Evolutionary conservation across 2,329 filamentous ascomycete genomes (phyloP).

Genomic region (Claviceps quebecensis): DNA sequence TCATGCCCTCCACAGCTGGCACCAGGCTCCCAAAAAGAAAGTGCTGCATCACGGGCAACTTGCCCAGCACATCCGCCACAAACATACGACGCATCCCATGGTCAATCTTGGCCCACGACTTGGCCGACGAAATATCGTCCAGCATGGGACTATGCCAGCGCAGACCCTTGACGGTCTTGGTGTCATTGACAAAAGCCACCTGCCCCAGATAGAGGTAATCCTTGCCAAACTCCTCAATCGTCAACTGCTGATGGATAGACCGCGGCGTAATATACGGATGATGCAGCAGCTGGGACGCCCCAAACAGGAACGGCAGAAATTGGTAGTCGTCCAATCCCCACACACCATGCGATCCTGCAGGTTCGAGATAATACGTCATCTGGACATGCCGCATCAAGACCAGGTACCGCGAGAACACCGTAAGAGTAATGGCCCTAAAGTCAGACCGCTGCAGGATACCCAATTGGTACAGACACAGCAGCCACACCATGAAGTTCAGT

Average conservation of each 20-base stretch:
- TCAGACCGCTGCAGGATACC: conserved; percentile 47
- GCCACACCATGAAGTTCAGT: conserved; percentile 92
- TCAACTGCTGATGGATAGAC: conserved; percentile 75
- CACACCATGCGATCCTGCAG: conserved; percentile 90
- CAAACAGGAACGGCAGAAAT: conserved; percentile 90
- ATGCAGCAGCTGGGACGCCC: conserved; percentile 74
- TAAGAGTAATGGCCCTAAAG: conserved; percentile 61
- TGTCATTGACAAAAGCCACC: conserved; percentile 85
- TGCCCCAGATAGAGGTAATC: conserved; percentile 89
- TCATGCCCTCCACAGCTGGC: conserved; percentile 72
- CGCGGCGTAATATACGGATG: conserved; percentile 69
- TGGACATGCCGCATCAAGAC: conserved; percentile 77
- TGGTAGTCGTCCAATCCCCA: conserved; percentile 98
- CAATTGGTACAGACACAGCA: conserved; percentile 83
- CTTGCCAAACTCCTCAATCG: conserved; percentile 69
- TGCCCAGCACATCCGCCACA: conserved; percentile 77
- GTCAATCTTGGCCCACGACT: conserved; percentile 85
- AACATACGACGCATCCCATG: conserved; percentile 97
- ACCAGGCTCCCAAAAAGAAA: conserved; percentile 85
- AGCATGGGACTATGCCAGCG: conserved; percentile 98
- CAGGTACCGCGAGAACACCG: conserved; percentile 73
- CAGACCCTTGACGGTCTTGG: conserved; percentile 88
- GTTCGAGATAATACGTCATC: conserved; percentile 89
- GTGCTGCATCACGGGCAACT: conserved; percentile 96
- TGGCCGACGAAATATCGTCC: conserved; percentile 86